Evolutionary conservation across 371 early-diverging fungal species (phyloP), one percentile per base, ranked within the genome.

Genomic region (Mortierella sp.): DNA sequence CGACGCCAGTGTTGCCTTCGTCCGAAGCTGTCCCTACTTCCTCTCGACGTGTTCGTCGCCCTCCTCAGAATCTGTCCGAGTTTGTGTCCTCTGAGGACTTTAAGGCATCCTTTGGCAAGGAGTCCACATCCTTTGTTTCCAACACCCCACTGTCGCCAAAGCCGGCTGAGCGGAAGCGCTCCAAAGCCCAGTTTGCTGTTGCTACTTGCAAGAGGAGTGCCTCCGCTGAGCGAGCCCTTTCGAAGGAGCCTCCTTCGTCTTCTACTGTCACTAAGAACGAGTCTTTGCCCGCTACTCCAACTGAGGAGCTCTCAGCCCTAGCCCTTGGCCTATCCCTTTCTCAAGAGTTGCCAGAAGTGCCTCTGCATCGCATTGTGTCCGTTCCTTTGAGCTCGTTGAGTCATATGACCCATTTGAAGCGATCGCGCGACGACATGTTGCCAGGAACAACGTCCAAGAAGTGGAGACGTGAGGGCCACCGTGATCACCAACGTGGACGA

Each of bases 61-160:
- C 79, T 31, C 79, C 79, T 54, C 79, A 57, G 21, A 79, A 79
- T 28, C 55, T 79, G 52, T 45, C 79, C 42, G 79, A 79, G 52
- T 79, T 79, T 79, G 79, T 79, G 0, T 79, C 79, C n/a, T 79
- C 79, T 0, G 74, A 79, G 55, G 79, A 79, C 31, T 79, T 79
- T 19, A 73, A 73, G 47, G 79, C 79, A 13, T 34, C 79, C 45
- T 38, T 73, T n/a, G 50, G 68, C 52, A 48, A 73, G 52, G 55
- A 47, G 58, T 45, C n/a, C 31, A 6, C 44, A 3, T 42, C 24
- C 24, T 19, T 38, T 63, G 34, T 34, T 21, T 19, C 21, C 8
- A 63, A 34, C 68, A 68, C 42, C 21, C 68, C 42, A 9, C 34
- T 42, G 68, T 68, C 68, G 2, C 68, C 68, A 38, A 68, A 42